These are phyloP conservation scores for Teunomyces tritomae DNA, from an alignment of 805 yeast genomes.

Conservation along the genomic window DNA sequence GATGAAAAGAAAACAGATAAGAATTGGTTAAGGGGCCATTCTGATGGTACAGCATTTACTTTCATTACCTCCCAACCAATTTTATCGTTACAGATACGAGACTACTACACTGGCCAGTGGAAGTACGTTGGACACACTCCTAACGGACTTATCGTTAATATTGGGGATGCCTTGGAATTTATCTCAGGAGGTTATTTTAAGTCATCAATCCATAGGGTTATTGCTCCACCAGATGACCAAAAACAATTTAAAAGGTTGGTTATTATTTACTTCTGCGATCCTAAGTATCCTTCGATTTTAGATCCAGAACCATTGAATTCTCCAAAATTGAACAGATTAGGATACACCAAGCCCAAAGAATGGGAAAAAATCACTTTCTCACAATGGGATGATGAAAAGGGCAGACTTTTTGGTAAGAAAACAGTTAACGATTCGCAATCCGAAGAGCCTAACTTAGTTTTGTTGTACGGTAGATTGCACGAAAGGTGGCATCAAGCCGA, in stretches of 20 bases:
- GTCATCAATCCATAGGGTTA: conserved; percentile 14
- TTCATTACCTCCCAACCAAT: conserved; percentile 33
- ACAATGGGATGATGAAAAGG: conserved; percentile 42
- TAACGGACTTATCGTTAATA: conserved; percentile 26
- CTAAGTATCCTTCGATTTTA: conserved; percentile 12
- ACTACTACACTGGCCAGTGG: conserved; percentile 29
- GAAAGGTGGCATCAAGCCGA: conserved; percentile 40
- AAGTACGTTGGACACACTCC: conserved; percentile 30
- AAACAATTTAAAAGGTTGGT: conserved; percentile 12
- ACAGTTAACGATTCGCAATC: conserved; percentile 31
- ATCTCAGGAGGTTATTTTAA: conserved; percentile 26
- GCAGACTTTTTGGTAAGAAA: conserved; percentile 42
- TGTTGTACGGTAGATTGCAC: conserved; percentile 38
- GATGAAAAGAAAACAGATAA: conserved; percentile 23
- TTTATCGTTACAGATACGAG: conserved; percentile 28
- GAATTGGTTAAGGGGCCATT: conserved; percentile 30
- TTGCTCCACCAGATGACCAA: conserved; percentile 15
- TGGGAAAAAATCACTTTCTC: conserved; percentile 27
- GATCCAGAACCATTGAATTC: conserved; percentile 14
- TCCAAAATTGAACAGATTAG: conserved; percentile 9
- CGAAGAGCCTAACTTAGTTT: conserved; percentile 38
- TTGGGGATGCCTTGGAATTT: conserved; percentile 31
- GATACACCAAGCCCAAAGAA: conserved; percentile 18
- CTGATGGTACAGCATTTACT: conserved; percentile 30
- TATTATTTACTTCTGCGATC: conserved; percentile 14